phyloP scores from a whole-genome alignment of 2,329 filamentous ascomycete genomes.

The Trichoderma atroviride region DNA sequence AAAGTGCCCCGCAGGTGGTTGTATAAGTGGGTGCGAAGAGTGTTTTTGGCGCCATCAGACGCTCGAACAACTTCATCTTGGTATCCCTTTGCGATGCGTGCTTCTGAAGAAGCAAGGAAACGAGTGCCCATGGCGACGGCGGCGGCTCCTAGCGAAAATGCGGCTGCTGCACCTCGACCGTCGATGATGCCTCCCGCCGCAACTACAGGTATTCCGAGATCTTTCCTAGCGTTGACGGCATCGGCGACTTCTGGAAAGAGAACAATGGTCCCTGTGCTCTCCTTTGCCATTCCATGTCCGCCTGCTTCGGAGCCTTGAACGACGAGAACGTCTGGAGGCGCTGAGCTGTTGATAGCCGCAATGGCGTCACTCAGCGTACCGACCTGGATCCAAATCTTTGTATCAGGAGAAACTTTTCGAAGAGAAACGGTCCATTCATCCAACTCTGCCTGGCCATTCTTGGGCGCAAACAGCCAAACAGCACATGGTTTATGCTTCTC shows the following conservation, averaged over 20 bases:
- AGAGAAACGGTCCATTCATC: conserved; percentile 51
- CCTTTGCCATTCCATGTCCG: conserved; percentile 52
- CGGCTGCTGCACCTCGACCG: conserved; percentile 53
- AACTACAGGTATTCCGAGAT: conserved; percentile 46
- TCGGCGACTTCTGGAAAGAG: conserved; percentile 55
- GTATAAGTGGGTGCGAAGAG: conserved; percentile 48
- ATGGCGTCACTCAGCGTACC: conserved; percentile 52
- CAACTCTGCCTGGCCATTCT: conserved; percentile 40
- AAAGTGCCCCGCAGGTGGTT: conserved; percentile 48
- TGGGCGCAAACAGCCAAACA: conserved; percentile 53
- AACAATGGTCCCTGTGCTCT: conserved; percentile 49
- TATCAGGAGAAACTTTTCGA: conserved; percentile 44
- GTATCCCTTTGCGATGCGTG: conserved; percentile 45
- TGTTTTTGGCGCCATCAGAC: conserved; percentile 43
- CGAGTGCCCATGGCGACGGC: conserved; percentile 66
- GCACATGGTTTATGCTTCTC: conserved; percentile 41
- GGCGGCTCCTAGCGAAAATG: conserved; percentile 53
- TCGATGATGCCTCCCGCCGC: conserved; percentile 58
- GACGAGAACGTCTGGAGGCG: conserved; percentile 53
- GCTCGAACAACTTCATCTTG: conserved; percentile 48
- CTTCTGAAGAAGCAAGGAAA: conserved; percentile 55
- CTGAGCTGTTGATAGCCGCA: conserved; percentile 40
- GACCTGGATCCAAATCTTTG: conserved; percentile 57
- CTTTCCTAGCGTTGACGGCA: conserved; percentile 45
- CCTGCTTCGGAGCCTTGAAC: conserved; percentile 58